Evolutionary conservation across 192 early-diverging fungal species (phyloP), one percentile per base, ranked within the genome.

Genomic region (Rhizophagus clarus): DNA sequence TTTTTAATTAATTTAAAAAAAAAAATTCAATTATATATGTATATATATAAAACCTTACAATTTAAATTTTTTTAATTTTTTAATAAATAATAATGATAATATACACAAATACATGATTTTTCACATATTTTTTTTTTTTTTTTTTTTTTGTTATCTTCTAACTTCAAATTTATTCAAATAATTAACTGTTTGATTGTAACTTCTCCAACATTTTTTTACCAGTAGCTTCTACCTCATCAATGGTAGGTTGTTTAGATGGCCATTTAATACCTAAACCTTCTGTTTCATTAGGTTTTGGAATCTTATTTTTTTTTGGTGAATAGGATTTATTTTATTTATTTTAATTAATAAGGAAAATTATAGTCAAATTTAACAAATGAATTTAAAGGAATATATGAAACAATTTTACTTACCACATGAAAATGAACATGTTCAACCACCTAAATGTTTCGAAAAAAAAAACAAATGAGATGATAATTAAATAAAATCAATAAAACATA

Each of bases 351-450:
- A n/a, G n/a, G n/a, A n/a, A n/a, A n/a, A n/a, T n/a, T n/a, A n/a
- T n/a, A n/a, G n/a, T n/a, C n/a, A n/a, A n/a, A n/a, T n/a, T n/a
- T n/a, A n/a, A n/a, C n/a, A n/a, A n/a, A n/a, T n/a, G n/a, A n/a
- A n/a, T n/a, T n/a, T n/a, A n/a, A n/a, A n/a, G n/a, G n/a, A n/a
- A 34, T 34, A 34, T 34, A 34, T 15, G 47, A 1, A 66, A 1
- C n/a, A 17, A 15, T 17, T 56, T 15, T 51, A 60, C 76, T 32
- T 78, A 78, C 76, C 2, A 97, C 87, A 76, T 98, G 97, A 88
- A 98, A 96, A 78, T 99, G 97, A 12, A 99, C 97, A 81, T 99
- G 97, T 29, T 89, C 88, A 0, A 99, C 95, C 72, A 88, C 91
- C 90, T 96, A 87, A 34, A 81, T 66, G 61, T 20, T 26, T 73